These are phyloP conservation scores for Gossypium rotundifolium DNA, from an alignment of 345 rosid genomes.

Conservation along the genomic window DNA sequence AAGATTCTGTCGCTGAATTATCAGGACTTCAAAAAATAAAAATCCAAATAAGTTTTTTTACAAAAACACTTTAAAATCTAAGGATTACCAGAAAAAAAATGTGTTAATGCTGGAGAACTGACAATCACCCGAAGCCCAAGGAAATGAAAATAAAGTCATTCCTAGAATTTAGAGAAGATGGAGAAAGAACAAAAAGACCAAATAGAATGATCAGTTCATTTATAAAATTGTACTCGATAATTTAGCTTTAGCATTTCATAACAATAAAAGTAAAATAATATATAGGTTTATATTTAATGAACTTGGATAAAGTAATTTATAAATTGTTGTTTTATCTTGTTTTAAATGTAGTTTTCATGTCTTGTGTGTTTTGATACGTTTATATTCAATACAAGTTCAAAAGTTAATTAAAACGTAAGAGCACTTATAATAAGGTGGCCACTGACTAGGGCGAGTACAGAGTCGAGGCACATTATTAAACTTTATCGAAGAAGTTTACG, in stretches of 20 bases:
- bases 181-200: slow-evolving; percentile 7
- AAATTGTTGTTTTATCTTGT: background rate
- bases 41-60: background rate
- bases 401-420: background rate
- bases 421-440: background rate
- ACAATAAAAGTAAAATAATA: too few relatives aligned
- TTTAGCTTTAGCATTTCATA: background rate
- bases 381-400: background rate
- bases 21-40: background rate
- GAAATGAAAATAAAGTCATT: slow-evolving; percentile 9
- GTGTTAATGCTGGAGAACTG: slow-evolving; percentile 58
- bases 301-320: too few relatives aligned
- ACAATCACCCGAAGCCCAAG: slow-evolving; percentile 16
- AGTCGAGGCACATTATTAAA: slow-evolving; percentile 29
- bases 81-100: slow-evolving; percentile 24
- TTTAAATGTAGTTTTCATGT: background rate
- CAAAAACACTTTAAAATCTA: background rate
- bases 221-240: slow-evolving; percentile 11
- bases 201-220: slow-evolving; percentile 16
- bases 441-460: slow-evolving; percentile 23
- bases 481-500: slow-evolving; percentile 4
- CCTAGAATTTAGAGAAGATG: slow-evolving; percentile 1
- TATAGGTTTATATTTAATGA: too few relatives aligned
- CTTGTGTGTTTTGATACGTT: background rate
- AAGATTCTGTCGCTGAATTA: slow-evolving; percentile 27